Evolutionary conservation across 2,329 filamentous ascomycete species (phyloP), one percentile per base, ranked within the genome.

Genomic region (Lecanicillium sp.): DNA sequence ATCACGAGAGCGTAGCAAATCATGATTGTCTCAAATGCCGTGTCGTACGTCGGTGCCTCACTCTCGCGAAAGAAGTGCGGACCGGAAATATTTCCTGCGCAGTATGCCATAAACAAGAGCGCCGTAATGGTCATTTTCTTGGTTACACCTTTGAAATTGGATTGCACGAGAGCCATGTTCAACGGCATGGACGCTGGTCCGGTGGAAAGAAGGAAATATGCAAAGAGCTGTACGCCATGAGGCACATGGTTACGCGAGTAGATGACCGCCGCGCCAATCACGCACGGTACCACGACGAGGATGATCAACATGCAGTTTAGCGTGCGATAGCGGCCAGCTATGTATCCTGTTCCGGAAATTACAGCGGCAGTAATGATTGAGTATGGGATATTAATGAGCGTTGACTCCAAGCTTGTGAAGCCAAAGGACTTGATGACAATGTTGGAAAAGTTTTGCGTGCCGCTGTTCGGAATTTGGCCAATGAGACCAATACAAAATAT

Each of bases 51-150:
- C 0, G 73, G 73, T 6, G 64, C 68, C 48, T 78, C 71, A 2
- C 48, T 42, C 3, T 63, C 51, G 32, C 57, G 60, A 52, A 77
- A 78, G 47, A 77, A 65, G 32, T 76, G 72, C 3, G 74, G 73
- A 0, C 73, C 73, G 1, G 62, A 59, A 33, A 78, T 74, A 43
- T 77, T 78, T 2, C 73, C 73, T 1, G 63, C 54, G 38, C 73
- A 77, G 46, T 76, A 78, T 3, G 65, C 67, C 9, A 75, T 49
- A 45, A 78, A 75, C 4, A 77, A 52, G 47, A 77, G 48, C 0
- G 70, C 70, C 2, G 70, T 76, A 40, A 76, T 68, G 6, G 72
- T 75, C 64, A 74, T 73, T 54, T 76, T 78, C 60, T 78, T 78
- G 22, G 73, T 75, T 15, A 74, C 68, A 13, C 73, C 73, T 11